Evolutionary conservation across 2,329 filamentous ascomycete genomes (phyloP).

Genomic region (Hypoxylon sp.): DNA sequence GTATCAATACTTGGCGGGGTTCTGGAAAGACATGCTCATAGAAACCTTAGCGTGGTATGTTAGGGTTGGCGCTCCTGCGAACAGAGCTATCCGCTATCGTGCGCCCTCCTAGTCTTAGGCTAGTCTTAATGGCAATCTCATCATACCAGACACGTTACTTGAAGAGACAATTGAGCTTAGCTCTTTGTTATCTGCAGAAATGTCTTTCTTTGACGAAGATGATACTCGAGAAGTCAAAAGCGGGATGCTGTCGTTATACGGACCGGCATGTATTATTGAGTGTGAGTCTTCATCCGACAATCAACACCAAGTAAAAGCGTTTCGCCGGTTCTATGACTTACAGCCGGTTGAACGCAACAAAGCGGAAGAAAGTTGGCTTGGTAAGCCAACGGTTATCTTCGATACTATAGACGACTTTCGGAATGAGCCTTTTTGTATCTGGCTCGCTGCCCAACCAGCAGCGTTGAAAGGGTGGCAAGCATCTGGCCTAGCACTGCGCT

Average conservation of each 20-base stretch:
- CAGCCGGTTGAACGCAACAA: not conserved
- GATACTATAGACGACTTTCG: slow-evolving; percentile 10
- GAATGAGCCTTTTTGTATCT: slow-evolving; percentile 5
- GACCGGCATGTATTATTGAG: slow-evolving; percentile 7
- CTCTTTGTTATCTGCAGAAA: not conserved
- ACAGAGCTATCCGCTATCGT: not conserved
- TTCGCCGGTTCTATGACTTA: not conserved
- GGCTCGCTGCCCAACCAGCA: slow-evolving; percentile 16
- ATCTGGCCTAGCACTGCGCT: slow-evolving; percentile 13
- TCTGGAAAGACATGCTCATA: slow-evolving; percentile 22
- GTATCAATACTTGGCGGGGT: slow-evolving; percentile 19
- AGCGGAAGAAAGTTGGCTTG: not conserved
- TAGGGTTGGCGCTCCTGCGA: slow-evolving; percentile 4
- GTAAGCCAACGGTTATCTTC: slow-evolving; percentile 15
- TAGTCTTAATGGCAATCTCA: slow-evolving; percentile 17
- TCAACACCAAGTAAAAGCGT: slow-evolving; percentile 4
- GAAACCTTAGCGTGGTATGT: slow-evolving; percentile 26
- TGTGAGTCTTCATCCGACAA: not conserved
- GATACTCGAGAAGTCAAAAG: slow-evolving; percentile 16
- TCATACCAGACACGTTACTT: slow-evolving; percentile 10
- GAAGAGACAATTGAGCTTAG: slow-evolving; percentile 14
- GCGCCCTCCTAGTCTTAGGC: slow-evolving; percentile 28
- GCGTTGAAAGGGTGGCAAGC: slow-evolving; percentile 16
- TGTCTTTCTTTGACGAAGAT: slow-evolving; percentile 5
- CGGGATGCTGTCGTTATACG: not conserved